Conservation (phyloP, 2,329 filamentous ascomycete genomes). For the Cercospora sp. region DNA sequence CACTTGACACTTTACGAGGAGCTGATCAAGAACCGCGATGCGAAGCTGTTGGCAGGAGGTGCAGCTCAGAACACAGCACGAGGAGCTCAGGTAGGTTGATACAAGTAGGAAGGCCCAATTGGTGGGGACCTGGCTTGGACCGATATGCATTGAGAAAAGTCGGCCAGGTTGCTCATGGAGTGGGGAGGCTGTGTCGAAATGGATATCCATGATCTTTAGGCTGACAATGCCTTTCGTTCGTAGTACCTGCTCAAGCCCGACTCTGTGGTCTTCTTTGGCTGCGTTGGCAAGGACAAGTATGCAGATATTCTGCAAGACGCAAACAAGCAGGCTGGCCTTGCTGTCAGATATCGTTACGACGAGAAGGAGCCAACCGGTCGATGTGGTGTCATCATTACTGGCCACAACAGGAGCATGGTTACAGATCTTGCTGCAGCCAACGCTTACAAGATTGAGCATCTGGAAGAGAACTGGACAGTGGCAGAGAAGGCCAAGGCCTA, state of each 20-base stretch:
- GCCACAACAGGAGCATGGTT: slow-evolving; percentile 90
- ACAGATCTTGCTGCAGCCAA: slow-evolving; percentile 96
- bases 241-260: slow-evolving; percentile 87
- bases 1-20: slow-evolving; percentile 91
- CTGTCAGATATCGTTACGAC: slow-evolving; percentile 93
- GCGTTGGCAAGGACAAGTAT: slow-evolving; percentile 94
- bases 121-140: neutral
- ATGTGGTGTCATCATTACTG: slow-evolving; percentile 95
- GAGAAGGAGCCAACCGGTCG: slow-evolving; percentile 81
- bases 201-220: neutral
- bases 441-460: slow-evolving; percentile 91
- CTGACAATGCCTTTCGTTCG: slow-evolving; percentile 9
- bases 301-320: slow-evolving; percentile 83
- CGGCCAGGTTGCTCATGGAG: neutral
- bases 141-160: neutral
- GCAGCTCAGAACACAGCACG: slow-evolving; percentile 97
- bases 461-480: slow-evolving; percentile 91
- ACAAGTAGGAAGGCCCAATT: neutral
- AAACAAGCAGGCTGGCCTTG: slow-evolving; percentile 82
- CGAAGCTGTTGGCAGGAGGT: slow-evolving; percentile 92
- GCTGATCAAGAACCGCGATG: slow-evolving; percentile 85
- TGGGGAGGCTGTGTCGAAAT: neutral
- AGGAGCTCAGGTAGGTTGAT: slow-evolving; percentile 68
- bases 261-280: slow-evolving; percentile 90
- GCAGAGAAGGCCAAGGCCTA: slow-evolving; percentile 85